Conservation (phyloP, 1,139 yeast species). For the Kodamaea fungicola region DNA sequence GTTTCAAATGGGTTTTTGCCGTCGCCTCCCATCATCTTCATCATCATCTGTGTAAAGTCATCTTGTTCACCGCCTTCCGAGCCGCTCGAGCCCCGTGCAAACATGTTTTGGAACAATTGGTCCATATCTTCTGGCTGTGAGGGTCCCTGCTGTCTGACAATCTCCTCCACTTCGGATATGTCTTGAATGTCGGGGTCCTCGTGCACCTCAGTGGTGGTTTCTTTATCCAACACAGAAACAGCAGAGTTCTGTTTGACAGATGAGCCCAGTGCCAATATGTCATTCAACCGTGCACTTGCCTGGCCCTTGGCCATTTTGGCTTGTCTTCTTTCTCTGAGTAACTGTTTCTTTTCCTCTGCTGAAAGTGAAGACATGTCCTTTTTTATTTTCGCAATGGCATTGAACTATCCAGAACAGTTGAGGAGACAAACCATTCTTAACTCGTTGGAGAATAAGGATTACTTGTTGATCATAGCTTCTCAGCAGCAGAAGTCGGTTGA, state of each 20-base stretch:
- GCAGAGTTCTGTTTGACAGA: conserved; percentile 31
- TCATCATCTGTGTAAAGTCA: conserved; percentile 36
- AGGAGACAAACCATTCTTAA: conserved; percentile 39
- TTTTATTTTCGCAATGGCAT: conserved; percentile 2
- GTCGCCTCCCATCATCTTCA: conserved; percentile 13
- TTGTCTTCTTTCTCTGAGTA: conserved; percentile 66
- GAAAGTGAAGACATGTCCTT: conserved; percentile 19
- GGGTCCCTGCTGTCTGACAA: conserved; percentile 11
- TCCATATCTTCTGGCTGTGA: conserved; percentile 26
- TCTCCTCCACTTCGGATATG: conserved; percentile 17
- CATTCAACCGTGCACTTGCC: conserved; percentile 54
- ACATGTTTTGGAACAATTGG: conserved; percentile 32
- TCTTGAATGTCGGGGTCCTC: conserved; percentile 37
- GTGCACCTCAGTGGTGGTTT: conserved; percentile 11
- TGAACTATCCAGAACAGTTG: conserved; percentile 36
- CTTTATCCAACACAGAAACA: conserved; percentile 34
- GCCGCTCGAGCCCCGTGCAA: conserved; percentile 12
- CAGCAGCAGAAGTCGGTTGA: conserved; percentile 44
- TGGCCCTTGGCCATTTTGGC: conserved; percentile 63
- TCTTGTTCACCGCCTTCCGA: conserved; percentile 15
- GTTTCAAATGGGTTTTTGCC: conserved; percentile 6
- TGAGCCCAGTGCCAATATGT: conserved; percentile 39
- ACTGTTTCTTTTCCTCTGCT: conserved; percentile 61
- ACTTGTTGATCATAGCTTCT: conserved; percentile 39
- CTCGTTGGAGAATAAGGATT: conserved; percentile 43